phyloP scores from a whole-genome alignment of 164 flowering plant species.

The Litsea cubeba region DNA sequence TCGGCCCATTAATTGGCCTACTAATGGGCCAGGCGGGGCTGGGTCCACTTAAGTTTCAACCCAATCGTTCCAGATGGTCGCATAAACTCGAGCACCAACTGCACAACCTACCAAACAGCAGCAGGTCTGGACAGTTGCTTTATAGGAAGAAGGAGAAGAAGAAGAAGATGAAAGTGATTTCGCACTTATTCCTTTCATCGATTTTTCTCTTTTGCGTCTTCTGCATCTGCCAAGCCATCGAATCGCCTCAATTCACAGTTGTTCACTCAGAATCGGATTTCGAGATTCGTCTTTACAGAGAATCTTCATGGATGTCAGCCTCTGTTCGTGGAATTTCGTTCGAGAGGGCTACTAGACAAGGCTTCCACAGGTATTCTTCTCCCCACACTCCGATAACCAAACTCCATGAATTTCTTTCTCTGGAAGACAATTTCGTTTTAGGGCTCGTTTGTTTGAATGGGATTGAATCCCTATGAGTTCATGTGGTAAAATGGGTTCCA shows the following conservation, averaged over 20 bases:
- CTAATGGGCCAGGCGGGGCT: no score
- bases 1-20: no score
- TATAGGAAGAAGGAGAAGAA: no score
- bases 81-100: no score
- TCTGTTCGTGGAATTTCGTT: constrained; percentile 39
- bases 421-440: not conserved
- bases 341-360: constrained; percentile 42
- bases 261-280: constrained; percentile 44
- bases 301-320: constrained; percentile 58
- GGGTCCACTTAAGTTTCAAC: no score
- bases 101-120: no score
- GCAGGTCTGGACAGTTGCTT: no score
- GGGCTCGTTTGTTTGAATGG: not conserved
- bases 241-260: constrained; percentile 52
- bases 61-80: no score
- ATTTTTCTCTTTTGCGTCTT: constrained; percentile 2
- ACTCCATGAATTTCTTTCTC: no score
- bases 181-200: not conserved
- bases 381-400: not conserved
- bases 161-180: not conserved
- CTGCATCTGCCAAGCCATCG: constrained; percentile 23
- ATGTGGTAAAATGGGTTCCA: no score
- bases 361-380: constrained; percentile 49
- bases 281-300: constrained; percentile 50
- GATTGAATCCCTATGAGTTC: no score